Evolutionary conservation across 1,139 yeast genomes (phyloP), one percentile per base, ranked within the genome.

Genomic region (Saccharomycopsis crataegensis): DNA sequence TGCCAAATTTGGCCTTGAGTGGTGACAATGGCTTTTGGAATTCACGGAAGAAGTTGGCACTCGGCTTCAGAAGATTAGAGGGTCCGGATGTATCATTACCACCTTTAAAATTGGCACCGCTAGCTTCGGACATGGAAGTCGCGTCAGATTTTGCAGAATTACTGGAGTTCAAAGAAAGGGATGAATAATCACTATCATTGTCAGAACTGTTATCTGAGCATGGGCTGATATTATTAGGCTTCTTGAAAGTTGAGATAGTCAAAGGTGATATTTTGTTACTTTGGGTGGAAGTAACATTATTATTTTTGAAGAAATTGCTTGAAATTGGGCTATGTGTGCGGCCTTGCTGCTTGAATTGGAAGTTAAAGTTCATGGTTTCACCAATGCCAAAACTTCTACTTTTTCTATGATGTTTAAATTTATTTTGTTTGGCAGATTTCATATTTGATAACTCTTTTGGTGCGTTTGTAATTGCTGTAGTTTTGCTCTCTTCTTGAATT

Each of bases 371-470:
- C 14, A 53, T 33, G 41, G 16, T 53, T 17, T 53, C 56, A 33
- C 56, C 56, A 31, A 53, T 42, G 2, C 57, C 57, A 48, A 54
- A 54, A 44, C 52, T 46, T 48, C 57, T 47, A 28, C 55, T 52
- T 41, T 54, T 54, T 43, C 57, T 17, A 40, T 54, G 57, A 32
- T 43, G n/a, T 44, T 37, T 52, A 28, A 46, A 51, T 48, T 38
- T 53, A 28, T 44, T 51, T 9, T 40, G 43, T 32, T 41, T 44
- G 12, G 55, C 46, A 5, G 56, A 53, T 37, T 51, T 53, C 56
- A 53, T 53, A 22, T 17, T 43, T 16, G 42, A 36, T 12, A 40
- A 22, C 31, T 16, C 17, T 44, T 40, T 48, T n/a, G n/a, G 16
- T n/a, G n/a, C 22, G 17, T 3, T 14, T 8, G 9, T 41, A 31